phyloP scores from a whole-genome alignment of 2,329 filamentous ascomycete genomes.

The Sporothrix mexicana region DNA sequence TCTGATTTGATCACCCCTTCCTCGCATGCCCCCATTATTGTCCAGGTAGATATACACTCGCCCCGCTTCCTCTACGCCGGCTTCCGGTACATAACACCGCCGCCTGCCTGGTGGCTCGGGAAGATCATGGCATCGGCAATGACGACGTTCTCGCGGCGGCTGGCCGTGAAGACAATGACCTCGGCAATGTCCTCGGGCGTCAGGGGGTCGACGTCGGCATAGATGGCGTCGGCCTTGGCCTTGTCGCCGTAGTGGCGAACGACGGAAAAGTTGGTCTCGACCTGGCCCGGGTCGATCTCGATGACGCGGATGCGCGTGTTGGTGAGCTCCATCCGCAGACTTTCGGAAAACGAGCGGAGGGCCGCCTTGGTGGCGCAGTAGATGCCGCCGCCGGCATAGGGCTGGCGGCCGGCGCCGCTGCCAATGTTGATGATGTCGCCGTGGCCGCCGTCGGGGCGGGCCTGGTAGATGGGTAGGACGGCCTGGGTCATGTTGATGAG shows the following conservation, averaged over 20 bases:
- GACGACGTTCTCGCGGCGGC: slow-evolving; percentile 86
- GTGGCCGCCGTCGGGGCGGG: slow-evolving; percentile 72
- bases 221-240: slow-evolving; percentile 86
- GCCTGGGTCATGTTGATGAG: slow-evolving; percentile 97
- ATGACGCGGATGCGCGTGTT: slow-evolving; percentile 83
- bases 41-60: too few relatives aligned
- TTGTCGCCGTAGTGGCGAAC: slow-evolving; percentile 90
- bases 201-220: slow-evolving; percentile 80
- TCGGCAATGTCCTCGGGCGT: slow-evolving; percentile 92
- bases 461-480: slow-evolving; percentile 80
- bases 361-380: slow-evolving; percentile 95
- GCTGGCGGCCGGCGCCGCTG: slow-evolving; percentile 84
- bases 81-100: slow-evolving; percentile 26
- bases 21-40: too few relatives aligned
- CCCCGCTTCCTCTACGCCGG: slow-evolving; percentile 25
- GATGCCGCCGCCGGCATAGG: slow-evolving; percentile 84
- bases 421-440: slow-evolving; percentile 97
- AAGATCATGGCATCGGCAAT: slow-evolving; percentile 86
- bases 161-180: slow-evolving; percentile 83
- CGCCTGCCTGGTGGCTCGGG: slow-evolving; percentile 79
- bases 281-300: slow-evolving; percentile 88
- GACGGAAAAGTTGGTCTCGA: slow-evolving; percentile 88
- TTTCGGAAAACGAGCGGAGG: slow-evolving; percentile 82
- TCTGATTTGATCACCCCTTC: too few relatives aligned
- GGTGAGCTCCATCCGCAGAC: slow-evolving; percentile 81